Conservation (phyloP, 1,284 basidiomycete species). For the Kwoniella shivajii region DNA sequence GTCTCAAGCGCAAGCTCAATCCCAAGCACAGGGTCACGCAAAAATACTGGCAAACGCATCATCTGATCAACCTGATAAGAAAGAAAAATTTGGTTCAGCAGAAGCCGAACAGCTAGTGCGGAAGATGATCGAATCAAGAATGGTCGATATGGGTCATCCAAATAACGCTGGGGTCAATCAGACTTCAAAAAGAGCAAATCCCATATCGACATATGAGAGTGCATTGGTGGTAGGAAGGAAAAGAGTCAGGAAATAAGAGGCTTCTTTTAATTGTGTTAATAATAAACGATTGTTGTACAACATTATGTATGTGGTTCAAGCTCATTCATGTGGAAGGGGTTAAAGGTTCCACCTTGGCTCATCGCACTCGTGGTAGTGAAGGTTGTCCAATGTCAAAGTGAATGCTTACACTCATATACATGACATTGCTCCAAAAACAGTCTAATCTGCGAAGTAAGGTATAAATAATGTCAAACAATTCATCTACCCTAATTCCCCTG, state of each 20-base stretch:
- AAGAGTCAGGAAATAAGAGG: constrained; percentile 15
- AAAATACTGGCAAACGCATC: constrained; percentile 29
- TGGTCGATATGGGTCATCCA: constrained; percentile 65
- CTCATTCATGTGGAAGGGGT: too few species aligned
- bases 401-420: constrained; percentile 3
- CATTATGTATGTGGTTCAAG: too few species aligned
- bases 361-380: not conserved
- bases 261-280: not conserved
- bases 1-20: not conserved
- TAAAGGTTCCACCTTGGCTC: too few species aligned
- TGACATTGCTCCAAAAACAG: constrained; percentile 4
- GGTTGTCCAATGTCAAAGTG: not conserved
- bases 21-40: constrained; percentile 60
- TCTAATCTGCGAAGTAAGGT: not conserved
- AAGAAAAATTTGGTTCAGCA: constrained; percentile 46
- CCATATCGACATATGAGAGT: not conserved
- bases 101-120: constrained; percentile 58
- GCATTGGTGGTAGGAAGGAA: constrained; percentile 23
- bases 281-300: not conserved
- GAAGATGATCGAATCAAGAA: constrained; percentile 68
- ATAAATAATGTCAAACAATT: not conserved
- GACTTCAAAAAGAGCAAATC: not conserved
- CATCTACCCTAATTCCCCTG: not conserved
- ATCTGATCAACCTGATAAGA: constrained; percentile 11
- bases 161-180: constrained; percentile 35